Evolutionary conservation across 2,329 filamentous ascomycete genomes (phyloP).

Genomic region (Aspergillus brasiliensis): DNA sequence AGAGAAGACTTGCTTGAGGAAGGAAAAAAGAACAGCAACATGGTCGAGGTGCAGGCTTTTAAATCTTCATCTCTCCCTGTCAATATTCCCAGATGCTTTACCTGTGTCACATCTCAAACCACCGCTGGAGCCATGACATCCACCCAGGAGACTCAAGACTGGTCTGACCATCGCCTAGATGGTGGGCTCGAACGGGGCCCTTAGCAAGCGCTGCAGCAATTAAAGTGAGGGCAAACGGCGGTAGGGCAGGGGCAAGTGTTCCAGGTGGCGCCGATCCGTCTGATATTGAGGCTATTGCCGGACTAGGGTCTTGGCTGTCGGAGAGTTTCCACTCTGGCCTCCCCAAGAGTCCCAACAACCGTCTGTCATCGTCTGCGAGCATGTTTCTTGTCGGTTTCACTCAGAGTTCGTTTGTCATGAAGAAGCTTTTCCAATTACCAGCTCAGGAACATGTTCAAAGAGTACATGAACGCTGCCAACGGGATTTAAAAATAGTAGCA

Average conservation of each 20-base stretch:
- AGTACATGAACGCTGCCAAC: not conserved
- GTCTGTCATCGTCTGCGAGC: not conserved
- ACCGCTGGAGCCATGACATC: not conserved
- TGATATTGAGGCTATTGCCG: not conserved
- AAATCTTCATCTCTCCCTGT: not conserved
- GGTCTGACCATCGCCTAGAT: not conserved
- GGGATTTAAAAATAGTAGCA: not conserved
- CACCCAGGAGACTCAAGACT: not conserved
- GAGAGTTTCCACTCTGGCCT: not conserved
- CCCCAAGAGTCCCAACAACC: not conserved
- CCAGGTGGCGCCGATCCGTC: slow-evolving; percentile 5
- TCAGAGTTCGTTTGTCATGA: not conserved
- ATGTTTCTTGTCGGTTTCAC: not conserved
- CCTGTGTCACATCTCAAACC: not conserved
- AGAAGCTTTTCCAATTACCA: not conserved
- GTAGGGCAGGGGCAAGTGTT: slow-evolving; percentile 10
- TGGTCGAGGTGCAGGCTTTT: not conserved
- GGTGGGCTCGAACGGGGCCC: not conserved
- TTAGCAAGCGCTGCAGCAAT: slow-evolving; percentile 7
- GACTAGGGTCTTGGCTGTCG: slow-evolving; percentile 8
- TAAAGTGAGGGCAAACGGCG: slow-evolving; percentile 6
- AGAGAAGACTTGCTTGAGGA: slow-evolving; percentile 4
- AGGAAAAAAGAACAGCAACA: not conserved
- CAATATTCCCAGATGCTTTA: not conserved
- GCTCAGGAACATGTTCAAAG: not conserved